Evolutionary conservation across 805 yeast genomes (phyloP).

Genomic region (Zygoascus ofunaensis): DNA sequence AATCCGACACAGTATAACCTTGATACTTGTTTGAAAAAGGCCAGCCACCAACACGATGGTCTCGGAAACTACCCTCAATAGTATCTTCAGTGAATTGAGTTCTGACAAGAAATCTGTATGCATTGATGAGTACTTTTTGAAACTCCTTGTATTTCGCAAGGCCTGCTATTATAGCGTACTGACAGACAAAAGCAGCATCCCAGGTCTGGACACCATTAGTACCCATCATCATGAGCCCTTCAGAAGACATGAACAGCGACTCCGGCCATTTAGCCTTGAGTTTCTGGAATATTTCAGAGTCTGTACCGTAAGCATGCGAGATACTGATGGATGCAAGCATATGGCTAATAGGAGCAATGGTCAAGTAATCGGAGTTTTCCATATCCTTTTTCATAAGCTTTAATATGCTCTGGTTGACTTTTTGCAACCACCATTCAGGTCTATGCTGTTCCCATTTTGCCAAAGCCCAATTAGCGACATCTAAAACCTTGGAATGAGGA

Average conservation of each 20-base stretch:
- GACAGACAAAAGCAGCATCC: slow-evolving; percentile 91
- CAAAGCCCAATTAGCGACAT: slow-evolving; percentile 51
- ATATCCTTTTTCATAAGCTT: slow-evolving; percentile 65
- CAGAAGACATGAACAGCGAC: slow-evolving; percentile 72
- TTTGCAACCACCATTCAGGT: slow-evolving; percentile 60
- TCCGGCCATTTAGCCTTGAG: slow-evolving; percentile 60
- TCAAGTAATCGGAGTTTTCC: slow-evolving; percentile 65
- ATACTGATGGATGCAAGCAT: slow-evolving; percentile 75
- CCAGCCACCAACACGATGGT: slow-evolving; percentile 82
- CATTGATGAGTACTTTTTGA: slow-evolving; percentile 50
- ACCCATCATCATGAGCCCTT: slow-evolving; percentile 91
- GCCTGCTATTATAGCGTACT: slow-evolving; percentile 72
- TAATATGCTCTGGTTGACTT: slow-evolving; percentile 45
- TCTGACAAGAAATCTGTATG: slow-evolving; percentile 62
- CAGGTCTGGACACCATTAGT: slow-evolving; percentile 97
- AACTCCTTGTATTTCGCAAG: slow-evolving; percentile 61
- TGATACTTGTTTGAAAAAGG: slow-evolving; percentile 93
- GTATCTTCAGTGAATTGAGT: slow-evolving; percentile 83
- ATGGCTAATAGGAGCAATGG: slow-evolving; percentile 90
- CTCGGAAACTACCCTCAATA: slow-evolving; percentile 70
- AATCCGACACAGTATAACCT: slow-evolving; percentile 94
- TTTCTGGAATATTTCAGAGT: slow-evolving; percentile 50
- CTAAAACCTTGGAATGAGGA: slow-evolving; percentile 70
- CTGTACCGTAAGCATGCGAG: slow-evolving; percentile 57
- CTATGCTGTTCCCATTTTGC: slow-evolving; percentile 62